phyloP scores from a whole-genome alignment of 305 asterid species.

The Coffea humblotiana region DNA sequence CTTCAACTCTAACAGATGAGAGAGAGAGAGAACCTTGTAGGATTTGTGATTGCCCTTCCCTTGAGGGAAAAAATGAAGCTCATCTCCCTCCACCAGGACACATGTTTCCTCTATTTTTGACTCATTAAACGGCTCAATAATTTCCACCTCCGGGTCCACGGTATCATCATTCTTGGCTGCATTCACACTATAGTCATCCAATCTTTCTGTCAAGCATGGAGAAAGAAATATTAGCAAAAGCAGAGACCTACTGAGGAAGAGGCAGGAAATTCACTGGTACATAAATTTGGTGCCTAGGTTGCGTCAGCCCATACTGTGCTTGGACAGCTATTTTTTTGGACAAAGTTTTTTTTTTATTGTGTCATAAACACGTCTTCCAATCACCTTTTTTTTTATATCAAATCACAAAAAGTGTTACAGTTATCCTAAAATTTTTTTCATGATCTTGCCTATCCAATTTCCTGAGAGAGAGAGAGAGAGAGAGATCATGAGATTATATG shows the following conservation, averaged over 20 bases:
- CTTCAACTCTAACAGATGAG: background rate
- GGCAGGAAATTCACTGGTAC: background rate
- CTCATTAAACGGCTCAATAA: conserved; percentile 34
- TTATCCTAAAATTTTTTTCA: background rate
- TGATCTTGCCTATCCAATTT: background rate
- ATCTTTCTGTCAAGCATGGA: conserved; percentile 23
- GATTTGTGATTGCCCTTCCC: conserved; percentile 51
- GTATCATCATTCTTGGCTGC: conserved; percentile 39
- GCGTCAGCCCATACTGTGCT: background rate
- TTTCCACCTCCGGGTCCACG: conserved; percentile 26
- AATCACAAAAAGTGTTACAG: too few species aligned
- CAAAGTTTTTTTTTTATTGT: too few species aligned
- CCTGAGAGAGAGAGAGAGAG: background rate
- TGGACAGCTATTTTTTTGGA: too few species aligned
- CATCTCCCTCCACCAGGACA: conserved; percentile 60
- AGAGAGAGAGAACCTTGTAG: conserved; percentile 55
- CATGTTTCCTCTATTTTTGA: conserved; percentile 63
- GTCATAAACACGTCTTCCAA: too few species aligned
- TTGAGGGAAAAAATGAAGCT: conserved; percentile 30
- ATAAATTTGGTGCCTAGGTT: background rate
- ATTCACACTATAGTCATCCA: conserved; percentile 38
- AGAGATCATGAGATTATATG: background rate
- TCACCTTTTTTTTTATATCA: too few species aligned
- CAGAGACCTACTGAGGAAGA: background rate
- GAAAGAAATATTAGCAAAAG: background rate